Conservation (phyloP, 1,284 basidiomycete genomes). For the Cryptococcus sp. region DNA sequence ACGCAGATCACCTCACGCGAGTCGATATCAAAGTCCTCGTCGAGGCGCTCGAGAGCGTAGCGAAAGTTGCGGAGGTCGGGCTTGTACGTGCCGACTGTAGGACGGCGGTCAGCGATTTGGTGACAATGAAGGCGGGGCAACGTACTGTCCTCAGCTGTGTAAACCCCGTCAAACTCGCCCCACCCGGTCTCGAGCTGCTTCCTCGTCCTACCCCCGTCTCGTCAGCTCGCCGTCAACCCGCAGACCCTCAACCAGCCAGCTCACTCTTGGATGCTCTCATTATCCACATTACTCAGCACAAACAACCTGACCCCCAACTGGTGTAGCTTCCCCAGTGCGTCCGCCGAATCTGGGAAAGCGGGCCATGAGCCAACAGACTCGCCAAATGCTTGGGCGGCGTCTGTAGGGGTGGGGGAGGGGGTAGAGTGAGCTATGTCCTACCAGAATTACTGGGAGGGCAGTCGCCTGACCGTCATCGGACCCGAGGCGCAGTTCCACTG, state of each 20-base stretch:
- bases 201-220: constrained; percentile 16
- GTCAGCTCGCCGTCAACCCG: not conserved
- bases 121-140: not conserved
- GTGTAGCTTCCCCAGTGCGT: constrained; percentile 25
- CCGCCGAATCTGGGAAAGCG: constrained; percentile 34
- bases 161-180: constrained; percentile 30
- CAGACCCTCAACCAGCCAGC: not conserved
- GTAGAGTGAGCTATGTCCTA: not conserved
- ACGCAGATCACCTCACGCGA: constrained; percentile 30
- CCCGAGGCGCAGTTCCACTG: constrained; percentile 10
- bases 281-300: constrained; percentile 39
- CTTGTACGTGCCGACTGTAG: constrained; percentile 37
- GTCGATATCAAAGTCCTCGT: constrained; percentile 26
- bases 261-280: constrained; percentile 27
- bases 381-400: constrained; percentile 27
- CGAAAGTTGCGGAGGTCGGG: constrained; percentile 35
- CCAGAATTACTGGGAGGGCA: not conserved
- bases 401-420: constrained; percentile 4
- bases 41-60: constrained; percentile 27
- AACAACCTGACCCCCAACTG: constrained; percentile 28
- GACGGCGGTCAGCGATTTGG: not conserved
- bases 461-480: constrained; percentile 8
- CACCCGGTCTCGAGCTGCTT: constrained; percentile 30
- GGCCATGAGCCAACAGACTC: constrained; percentile 31
- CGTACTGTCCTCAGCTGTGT: constrained; percentile 37